Percentiles rank a stretch among this genome's conserved stretches.
Conservation (phyloP, 768 basidiomycete genomes). For the Russula virescens region DNA sequence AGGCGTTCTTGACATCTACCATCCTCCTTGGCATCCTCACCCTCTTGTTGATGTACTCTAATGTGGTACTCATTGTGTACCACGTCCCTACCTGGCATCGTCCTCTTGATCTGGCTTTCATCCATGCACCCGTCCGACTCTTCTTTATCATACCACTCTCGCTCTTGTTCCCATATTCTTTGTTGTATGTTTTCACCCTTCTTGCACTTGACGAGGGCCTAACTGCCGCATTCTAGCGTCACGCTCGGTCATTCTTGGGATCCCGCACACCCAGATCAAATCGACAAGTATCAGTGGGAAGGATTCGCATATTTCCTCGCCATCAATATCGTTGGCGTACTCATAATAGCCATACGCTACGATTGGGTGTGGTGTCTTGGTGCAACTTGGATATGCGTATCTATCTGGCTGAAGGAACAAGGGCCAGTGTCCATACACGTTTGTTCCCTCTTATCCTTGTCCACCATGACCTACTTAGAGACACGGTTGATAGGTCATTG, state of each 20-base stretch:
- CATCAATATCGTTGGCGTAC: constrained; percentile 47
- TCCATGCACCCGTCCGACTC: constrained; percentile 82
- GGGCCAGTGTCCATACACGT: constrained; percentile 65
- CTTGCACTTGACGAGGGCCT: not conserved
- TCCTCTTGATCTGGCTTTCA: constrained; percentile 74
- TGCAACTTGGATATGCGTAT: constrained; percentile 66
- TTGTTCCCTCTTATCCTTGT: constrained; percentile 28
- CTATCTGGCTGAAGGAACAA: constrained; percentile 53
- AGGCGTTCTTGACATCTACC: constrained; percentile 72
- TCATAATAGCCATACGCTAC: constrained; percentile 49
- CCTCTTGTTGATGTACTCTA: constrained; percentile 70
- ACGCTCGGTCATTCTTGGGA: constrained; percentile 59
- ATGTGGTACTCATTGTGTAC: constrained; percentile 70
- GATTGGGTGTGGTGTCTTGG: constrained; percentile 75
- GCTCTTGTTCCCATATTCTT: constrained; percentile 55
- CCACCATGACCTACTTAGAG: not conserved
- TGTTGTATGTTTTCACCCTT: constrained; percentile 39
- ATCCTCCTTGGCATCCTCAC: constrained; percentile 67
- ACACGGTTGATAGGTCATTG: constrained; percentile 42
- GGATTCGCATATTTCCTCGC: constrained; percentile 65
- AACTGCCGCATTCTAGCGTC: constrained; percentile 41
- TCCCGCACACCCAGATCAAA: constrained; percentile 48
- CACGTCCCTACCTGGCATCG: constrained; percentile 50
- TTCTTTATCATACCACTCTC: constrained; percentile 48
- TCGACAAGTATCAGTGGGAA: constrained; percentile 58